Percentiles rank a stretch among this genome's conserved stretches.
Conservation (phyloP, 495 filamentous ascomycete species). For the Xanthoparmelia taractica region DNA sequence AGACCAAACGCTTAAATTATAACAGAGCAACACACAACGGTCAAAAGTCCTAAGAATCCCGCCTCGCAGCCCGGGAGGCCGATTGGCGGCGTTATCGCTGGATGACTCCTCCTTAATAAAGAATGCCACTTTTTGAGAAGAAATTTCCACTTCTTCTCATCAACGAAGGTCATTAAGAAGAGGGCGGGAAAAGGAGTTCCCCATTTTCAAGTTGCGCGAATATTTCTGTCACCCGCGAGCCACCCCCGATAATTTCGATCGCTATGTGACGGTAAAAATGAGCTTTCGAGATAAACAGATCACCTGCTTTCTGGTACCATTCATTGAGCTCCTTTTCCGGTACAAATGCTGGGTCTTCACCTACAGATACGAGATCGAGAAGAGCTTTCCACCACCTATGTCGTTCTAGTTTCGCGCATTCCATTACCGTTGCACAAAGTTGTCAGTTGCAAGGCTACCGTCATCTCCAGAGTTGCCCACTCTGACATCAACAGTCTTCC, state of each 20-base stretch:
- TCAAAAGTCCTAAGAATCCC: no score
- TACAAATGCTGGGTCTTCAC: neutral
- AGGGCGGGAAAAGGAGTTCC: no score
- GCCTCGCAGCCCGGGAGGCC: no score
- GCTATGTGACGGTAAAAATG: neutral
- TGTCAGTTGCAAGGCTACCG: neutral
- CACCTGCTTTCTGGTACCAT: neutral
- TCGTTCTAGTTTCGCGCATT: neutral
- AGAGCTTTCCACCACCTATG: neutral
- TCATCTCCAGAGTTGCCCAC: neutral
- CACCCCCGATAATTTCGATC: neutral
- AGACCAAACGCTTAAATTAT: no score
- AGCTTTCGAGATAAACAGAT: neutral
- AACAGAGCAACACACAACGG: no score
- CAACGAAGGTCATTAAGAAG: no score
- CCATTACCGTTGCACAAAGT: neutral
- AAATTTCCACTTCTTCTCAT: no score
- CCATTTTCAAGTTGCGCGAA: no score
- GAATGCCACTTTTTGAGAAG: no score
- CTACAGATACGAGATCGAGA: neutral
- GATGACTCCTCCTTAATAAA: no score
- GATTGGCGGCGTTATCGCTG: no score
- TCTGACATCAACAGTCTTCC: constrained; percentile 5
- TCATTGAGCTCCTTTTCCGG: neutral
- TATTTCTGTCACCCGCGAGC: no score